Percentiles rank a stretch among this genome's conserved stretches.
These are phyloP conservation scores for Globisporangium perplexum DNA, from an alignment of 352 stramenopile species.

Conservation along the genomic window DNA sequence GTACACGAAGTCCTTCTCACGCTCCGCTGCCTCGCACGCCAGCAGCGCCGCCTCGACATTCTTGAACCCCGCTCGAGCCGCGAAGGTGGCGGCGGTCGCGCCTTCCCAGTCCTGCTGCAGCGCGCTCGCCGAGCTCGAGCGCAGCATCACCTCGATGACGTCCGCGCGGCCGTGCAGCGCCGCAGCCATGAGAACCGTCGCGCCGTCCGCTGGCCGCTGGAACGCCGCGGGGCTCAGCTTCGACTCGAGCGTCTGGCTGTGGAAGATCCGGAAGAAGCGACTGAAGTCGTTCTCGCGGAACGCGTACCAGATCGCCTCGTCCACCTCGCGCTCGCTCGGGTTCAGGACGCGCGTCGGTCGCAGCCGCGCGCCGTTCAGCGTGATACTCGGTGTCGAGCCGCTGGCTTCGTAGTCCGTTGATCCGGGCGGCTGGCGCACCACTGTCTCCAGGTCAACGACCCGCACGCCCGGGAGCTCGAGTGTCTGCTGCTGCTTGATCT, in stretches of 20 bases:
- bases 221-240: constrained; percentile 40
- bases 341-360: constrained; percentile 70
- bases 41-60: constrained; percentile 58
- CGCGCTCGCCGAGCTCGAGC: constrained; percentile 38
- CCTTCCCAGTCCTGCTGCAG: constrained; percentile 62
- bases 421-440: not conserved
- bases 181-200: constrained; percentile 70
- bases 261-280: constrained; percentile 64
- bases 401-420: not conserved
- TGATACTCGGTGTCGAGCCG: constrained; percentile 14
- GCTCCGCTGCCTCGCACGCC: constrained; percentile 69
- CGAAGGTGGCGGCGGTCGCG: constrained; percentile 49
- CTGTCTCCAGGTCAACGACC: constrained; percentile 54
- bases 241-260: constrained; percentile 34
- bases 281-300: constrained; percentile 80
- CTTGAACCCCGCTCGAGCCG: constrained; percentile 38
- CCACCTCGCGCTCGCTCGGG: constrained; percentile 64
- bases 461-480: constrained; percentile 52
- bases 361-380: constrained; percentile 50
- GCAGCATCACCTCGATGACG: constrained; percentile 69
- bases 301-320: constrained; percentile 74
- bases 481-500: constrained; percentile 62
- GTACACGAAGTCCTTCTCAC: constrained; percentile 81
- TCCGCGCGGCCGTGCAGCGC: constrained; percentile 68
- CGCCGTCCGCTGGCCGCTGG: constrained; percentile 70